Evolutionary conservation across 306 rosid genomes (phyloP).

Genomic region (Pachyrhizus erosus): DNA sequence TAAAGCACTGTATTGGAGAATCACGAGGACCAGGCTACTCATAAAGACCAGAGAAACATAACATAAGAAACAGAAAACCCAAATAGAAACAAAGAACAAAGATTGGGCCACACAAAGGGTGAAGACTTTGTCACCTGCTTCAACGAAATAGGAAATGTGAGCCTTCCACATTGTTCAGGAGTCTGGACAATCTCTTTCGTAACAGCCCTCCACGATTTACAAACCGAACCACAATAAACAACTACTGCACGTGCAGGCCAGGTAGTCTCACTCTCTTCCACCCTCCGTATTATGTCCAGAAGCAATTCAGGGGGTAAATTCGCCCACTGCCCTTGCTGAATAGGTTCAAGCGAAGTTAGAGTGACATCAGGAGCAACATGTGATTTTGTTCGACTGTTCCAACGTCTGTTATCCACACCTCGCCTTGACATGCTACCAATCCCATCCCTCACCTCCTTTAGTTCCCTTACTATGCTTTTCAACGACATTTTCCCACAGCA

Average conservation of each 20-base stretch:
- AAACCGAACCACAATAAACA: constrained; percentile 79
- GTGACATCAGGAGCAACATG: constrained; percentile 75
- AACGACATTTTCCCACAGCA: constrained; percentile 65
- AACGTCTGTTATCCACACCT: constrained; percentile 61
- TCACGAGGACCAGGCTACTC: constrained; percentile 88
- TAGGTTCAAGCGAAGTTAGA: constrained; percentile 41
- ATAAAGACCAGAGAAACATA: constrained; percentile 15
- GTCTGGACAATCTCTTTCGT: constrained; percentile 75
- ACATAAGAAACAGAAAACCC: constrained; percentile 32
- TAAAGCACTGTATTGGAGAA: constrained; percentile 79
- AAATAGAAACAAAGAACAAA: not conserved
- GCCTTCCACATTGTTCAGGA: constrained; percentile 85
- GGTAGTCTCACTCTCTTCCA: constrained; percentile 77
- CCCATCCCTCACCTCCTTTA: constrained; percentile 78
- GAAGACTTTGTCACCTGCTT: constrained; percentile 69
- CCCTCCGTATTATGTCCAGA: constrained; percentile 75
- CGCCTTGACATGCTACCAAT: constrained; percentile 70
- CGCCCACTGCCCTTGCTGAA: constrained; percentile 72
- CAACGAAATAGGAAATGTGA: constrained; percentile 90
- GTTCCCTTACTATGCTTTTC: constrained; percentile 69
- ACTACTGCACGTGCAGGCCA: constrained; percentile 83
- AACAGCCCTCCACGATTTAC: constrained; percentile 81
- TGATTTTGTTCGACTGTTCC: constrained; percentile 65
- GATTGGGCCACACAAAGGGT: constrained; percentile 2
- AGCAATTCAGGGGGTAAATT: constrained; percentile 82